Conservation (phyloP, 805 yeast genomes). For the Grigorovia transvaalensis region DNA sequence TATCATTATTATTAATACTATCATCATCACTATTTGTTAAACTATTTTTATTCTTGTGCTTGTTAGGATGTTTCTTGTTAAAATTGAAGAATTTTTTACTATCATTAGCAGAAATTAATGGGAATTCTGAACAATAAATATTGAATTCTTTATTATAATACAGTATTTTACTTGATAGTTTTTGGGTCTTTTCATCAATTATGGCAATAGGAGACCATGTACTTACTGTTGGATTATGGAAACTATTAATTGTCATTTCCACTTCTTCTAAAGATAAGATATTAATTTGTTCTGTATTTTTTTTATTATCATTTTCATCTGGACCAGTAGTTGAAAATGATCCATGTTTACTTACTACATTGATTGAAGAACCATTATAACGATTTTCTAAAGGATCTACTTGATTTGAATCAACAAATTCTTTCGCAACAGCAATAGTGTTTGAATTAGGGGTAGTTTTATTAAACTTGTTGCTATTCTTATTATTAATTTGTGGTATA, state of each 20-base stretch:
- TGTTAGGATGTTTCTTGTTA: not conserved
- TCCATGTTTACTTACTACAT: not conserved
- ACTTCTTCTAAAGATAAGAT: constrained; percentile 30
- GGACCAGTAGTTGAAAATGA: not conserved
- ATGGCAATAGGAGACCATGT: constrained; percentile 55
- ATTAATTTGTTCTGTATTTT: constrained; percentile 11
- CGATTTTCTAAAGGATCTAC: constrained; percentile 7
- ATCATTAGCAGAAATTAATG: constrained; percentile 36
- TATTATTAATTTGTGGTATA: too few relatives aligned
- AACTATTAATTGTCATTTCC: constrained; percentile 29
- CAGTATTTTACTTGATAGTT: constrained; percentile 35
- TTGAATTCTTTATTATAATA: constrained; percentile 53
- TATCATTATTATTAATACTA: too few relatives aligned
- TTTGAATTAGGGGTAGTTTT: not conserved
- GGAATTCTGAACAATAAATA: constrained; percentile 48
- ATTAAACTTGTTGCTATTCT: too few relatives aligned
- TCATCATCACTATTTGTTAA: constrained; percentile 12
- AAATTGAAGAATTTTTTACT: not conserved
- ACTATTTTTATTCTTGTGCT: not conserved
- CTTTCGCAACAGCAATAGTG: not conserved
- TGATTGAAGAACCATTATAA: not conserved
- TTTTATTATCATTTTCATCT: not conserved
- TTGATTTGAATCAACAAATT: not conserved
- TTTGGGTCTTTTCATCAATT: constrained; percentile 15
- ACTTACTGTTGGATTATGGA: constrained; percentile 30